Evolutionary conservation across 208 protist genomes (phyloP).

Genomic region (Leishmania turanica): DNA sequence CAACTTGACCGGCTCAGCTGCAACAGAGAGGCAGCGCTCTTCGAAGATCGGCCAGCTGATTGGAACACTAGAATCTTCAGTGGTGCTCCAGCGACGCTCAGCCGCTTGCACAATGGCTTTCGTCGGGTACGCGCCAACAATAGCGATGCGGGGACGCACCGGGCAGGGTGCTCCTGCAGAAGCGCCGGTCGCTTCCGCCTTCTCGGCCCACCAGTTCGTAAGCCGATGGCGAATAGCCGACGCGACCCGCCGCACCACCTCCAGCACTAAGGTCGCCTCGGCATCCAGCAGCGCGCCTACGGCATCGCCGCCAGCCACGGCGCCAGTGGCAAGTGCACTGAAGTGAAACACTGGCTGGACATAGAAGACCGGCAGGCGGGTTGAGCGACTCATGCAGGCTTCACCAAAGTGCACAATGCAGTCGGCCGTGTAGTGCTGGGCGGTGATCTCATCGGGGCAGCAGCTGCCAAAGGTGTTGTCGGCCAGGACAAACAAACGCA

Average conservation of each 20-base stretch:
- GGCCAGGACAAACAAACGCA: constrained; percentile 81
- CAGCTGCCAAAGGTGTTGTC: constrained; percentile 94
- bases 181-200: not conserved
- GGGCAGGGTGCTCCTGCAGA: not conserved
- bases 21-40: not conserved
- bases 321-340: constrained; percentile 1
- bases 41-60: constrained; percentile 33
- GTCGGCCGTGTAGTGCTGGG: constrained; percentile 83
- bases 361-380: constrained; percentile 82
- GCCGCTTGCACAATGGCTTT: constrained; percentile 22
- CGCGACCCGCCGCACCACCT: constrained; percentile 32
- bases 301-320: not conserved
- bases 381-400: constrained; percentile 86
- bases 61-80: not conserved
- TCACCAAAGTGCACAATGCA: constrained; percentile 93
- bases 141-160: constrained; percentile 15
- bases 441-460: constrained; percentile 92
- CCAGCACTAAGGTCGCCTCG: constrained; percentile 22
- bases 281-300: not conserved
- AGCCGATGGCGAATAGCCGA: constrained; percentile 5
- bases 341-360: constrained; percentile 63
- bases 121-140: constrained; percentile 30
- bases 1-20: not conserved
- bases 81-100: constrained; percentile 5
- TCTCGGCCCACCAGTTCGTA: constrained; percentile 6